These are phyloP conservation scores for Lithospermum erythrorhizon DNA, from an alignment of 257 asterid species.

Conservation along the genomic window DNA sequence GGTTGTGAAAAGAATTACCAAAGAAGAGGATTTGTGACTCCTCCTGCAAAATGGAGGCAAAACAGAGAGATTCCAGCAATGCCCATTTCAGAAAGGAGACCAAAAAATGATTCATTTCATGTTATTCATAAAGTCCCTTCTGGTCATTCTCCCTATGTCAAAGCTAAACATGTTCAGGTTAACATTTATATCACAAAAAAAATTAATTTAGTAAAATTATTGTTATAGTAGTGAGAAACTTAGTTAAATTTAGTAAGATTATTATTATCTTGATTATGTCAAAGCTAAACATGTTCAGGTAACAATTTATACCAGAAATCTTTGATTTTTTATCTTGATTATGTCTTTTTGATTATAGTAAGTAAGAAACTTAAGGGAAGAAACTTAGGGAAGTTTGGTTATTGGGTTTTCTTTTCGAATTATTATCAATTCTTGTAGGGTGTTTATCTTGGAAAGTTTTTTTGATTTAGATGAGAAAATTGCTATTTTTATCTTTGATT, in stretches of 20 bases:
- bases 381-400: background rate
- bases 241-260: too few relatives aligned
- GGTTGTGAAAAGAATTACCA: slow-evolving; percentile 1
- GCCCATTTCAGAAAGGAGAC: slow-evolving; percentile 49
- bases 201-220: too few relatives aligned
- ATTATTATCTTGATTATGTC: too few relatives aligned
- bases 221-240: too few relatives aligned
- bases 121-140: slow-evolving; percentile 71
- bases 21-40: slow-evolving; percentile 60
- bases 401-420: background rate
- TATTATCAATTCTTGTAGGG: too few relatives aligned
- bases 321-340: background rate
- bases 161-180: slow-evolving; percentile 90
- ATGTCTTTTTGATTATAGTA: too few relatives aligned
- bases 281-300: slow-evolving; percentile 92
- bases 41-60: slow-evolving; percentile 49
- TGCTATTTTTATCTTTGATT: too few relatives aligned
- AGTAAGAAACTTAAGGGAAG: too few relatives aligned
- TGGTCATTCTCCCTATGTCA: slow-evolving; percentile 79
- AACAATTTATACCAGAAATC: background rate
- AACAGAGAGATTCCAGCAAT: slow-evolving; percentile 21
- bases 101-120: slow-evolving; percentile 38
- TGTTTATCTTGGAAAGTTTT: too few relatives aligned
- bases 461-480: too few relatives aligned
- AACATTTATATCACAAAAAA: too few relatives aligned